Base-by-base conservation (phyloP, 2,329 filamentous ascomycete genomes). In the Neobulgaria alba region DNA sequence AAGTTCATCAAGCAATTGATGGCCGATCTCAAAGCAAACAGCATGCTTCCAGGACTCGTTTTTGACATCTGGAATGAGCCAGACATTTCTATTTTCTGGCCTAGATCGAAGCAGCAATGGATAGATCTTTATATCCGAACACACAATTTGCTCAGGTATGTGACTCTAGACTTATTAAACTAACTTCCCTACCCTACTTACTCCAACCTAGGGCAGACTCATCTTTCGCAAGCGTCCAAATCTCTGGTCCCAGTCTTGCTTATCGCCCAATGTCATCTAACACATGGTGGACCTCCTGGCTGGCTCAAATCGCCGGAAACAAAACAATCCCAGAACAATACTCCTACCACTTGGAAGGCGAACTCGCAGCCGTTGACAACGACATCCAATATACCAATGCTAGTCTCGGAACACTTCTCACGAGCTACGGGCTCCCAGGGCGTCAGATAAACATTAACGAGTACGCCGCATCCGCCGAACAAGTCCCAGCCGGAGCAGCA, bases 31-130 rank as follows among this genome's bases (percentile, higher is more conserved):
- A 58, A 55, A 20, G 53, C 48, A 2, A 65, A 65, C 41, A 50
- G 57, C n/a, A 62, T 59, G 57, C 52, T 50, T 21, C 55, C 57
- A 0, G 62, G 59, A 0, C 45, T 73, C 0, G 57, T 67, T 0
- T 53, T 66, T 3, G 71, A 74, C 35, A 63, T 72, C 21, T 75
- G 71, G 71, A 74, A 75, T 39, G 71, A 74, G 52, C 67, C 71
- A 0, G 69, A 73, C 42, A 18, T 54, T 12, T 36, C 46, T n/a
- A 29, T 10, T 4, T 53, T 50, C 29, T 71, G 68, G 59, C 36
- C 42, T 3, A 56, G 66, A 3, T 34, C 47, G 1, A 58, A 60
- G 43, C 20, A 55, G 10, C 67, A 70, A 42, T 70, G 56, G 42
- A 43, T 69, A 4, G 55, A 16, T 55, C 54, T 14, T 58, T 60